These are phyloP conservation scores for Lentinula aciculospora DNA, from an alignment of 768 basidiomycete species.

Conservation along the genomic window DNA sequence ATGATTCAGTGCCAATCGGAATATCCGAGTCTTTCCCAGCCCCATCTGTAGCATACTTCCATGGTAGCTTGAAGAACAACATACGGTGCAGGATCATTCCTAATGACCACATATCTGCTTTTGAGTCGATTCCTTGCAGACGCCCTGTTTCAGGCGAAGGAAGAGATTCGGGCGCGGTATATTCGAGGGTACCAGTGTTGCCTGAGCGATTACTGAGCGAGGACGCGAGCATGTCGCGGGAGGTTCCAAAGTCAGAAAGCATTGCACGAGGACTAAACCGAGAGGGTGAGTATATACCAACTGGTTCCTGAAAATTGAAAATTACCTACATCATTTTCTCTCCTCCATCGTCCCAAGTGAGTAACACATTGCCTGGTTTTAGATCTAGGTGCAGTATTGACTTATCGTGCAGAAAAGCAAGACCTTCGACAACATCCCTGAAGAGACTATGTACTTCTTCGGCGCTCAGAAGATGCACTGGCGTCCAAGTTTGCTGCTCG, in stretches of 20 bases:
- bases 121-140: slow-evolving; percentile 72
- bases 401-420: slow-evolving; percentile 82
- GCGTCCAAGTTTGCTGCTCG: slow-evolving; percentile 42
- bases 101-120: slow-evolving; percentile 95
- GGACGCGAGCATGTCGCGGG: slow-evolving; percentile 77
- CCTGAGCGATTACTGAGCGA: slow-evolving; percentile 68
- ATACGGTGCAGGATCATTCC: slow-evolving; percentile 96
- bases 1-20: not conserved
- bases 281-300: not conserved
- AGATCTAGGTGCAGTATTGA: slow-evolving; percentile 90
- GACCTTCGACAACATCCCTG: slow-evolving; percentile 78
- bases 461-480: slow-evolving; percentile 80
- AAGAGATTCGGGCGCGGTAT: slow-evolving; percentile 84
- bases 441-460: slow-evolving; percentile 82
- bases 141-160: slow-evolving; percentile 59
- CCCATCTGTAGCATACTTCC: slow-evolving; percentile 61
- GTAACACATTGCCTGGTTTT: slow-evolving; percentile 89
- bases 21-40: slow-evolving; percentile 29
- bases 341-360: slow-evolving; percentile 86
- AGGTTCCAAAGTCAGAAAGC: slow-evolving; percentile 95
- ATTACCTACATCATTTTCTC: slow-evolving; percentile 70
- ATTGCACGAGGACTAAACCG: slow-evolving; percentile 77
- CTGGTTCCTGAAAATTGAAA: not conserved
- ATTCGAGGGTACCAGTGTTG: slow-evolving; percentile 93
- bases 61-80: slow-evolving; percentile 87